Evolutionary conservation across 805 yeast species (phyloP).

Genomic region (Wickerhamiella kurtzmanii): DNA sequence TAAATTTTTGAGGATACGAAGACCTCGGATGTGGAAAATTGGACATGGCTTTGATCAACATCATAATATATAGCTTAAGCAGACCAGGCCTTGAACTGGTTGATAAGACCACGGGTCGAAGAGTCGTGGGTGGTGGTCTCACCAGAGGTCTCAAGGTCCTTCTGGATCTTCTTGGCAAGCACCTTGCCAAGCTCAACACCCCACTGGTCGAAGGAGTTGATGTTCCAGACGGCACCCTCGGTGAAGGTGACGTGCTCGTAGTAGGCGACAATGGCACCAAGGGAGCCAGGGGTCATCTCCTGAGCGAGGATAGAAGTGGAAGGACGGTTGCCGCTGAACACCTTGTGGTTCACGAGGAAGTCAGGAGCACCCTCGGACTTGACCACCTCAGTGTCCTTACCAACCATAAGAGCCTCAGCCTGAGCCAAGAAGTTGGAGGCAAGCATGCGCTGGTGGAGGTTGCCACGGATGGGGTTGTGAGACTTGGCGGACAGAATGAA

Average conservation of each 20-base stretch:
- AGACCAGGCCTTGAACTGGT: slow-evolving; percentile 84
- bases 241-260: slow-evolving; percentile 95
- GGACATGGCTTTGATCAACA: neutral
- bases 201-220: slow-evolving; percentile 99
- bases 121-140: slow-evolving; percentile 65
- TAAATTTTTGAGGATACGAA: too few species aligned
- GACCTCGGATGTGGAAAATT: neutral
- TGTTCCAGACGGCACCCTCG: slow-evolving; percentile 99
- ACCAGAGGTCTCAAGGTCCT: slow-evolving; percentile 57
- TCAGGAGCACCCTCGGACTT: slow-evolving; percentile 82
- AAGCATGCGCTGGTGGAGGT: slow-evolving; percentile 92
- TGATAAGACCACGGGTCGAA: slow-evolving; percentile 84
- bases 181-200: slow-evolving; percentile 99
- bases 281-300: slow-evolving; percentile 89
- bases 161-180: slow-evolving; percentile 88
- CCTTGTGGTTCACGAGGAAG: slow-evolving; percentile 83
- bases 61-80: slow-evolving; percentile 5
- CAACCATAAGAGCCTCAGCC: slow-evolving; percentile 93
- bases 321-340: slow-evolving; percentile 97
- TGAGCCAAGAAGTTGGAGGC: slow-evolving; percentile 99
- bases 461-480: slow-evolving; percentile 90
- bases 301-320: slow-evolving; percentile 94
- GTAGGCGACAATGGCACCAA: slow-evolving; percentile 94
- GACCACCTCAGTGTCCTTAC: slow-evolving; percentile 68
- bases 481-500: slow-evolving; percentile 94